Conservation (phyloP, 192 early-diverging fungal genomes). For the Rhizoclosmatium sp. region DNA sequence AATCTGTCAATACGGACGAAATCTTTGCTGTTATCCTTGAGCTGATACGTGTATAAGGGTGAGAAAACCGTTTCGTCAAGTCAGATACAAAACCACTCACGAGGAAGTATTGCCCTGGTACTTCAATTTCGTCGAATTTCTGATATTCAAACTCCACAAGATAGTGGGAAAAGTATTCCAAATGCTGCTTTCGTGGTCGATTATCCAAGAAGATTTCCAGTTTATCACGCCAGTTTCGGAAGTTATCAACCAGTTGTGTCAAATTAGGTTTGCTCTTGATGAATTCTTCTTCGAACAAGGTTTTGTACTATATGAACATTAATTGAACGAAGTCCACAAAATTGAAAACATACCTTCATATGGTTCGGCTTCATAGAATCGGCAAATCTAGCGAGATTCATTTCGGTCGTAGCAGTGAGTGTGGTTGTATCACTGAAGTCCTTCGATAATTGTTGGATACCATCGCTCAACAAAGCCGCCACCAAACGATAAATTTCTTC, state of each 20-base stretch:
- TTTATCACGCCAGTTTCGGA: slow-evolving; percentile 94
- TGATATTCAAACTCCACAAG: slow-evolving; percentile 98
- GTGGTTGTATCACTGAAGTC: slow-evolving; percentile 70
- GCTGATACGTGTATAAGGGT: slow-evolving; percentile 35
- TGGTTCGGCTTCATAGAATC: slow-evolving; percentile 83
- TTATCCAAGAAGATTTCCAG: slow-evolving; percentile 86
- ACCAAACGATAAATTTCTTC: slow-evolving; percentile 98
- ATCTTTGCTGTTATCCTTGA: slow-evolving; percentile 81
- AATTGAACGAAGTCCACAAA: neutral
- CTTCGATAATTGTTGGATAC: slow-evolving; percentile 78
- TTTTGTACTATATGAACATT: slow-evolving; percentile 56
- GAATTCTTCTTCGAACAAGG: slow-evolving; percentile 90
- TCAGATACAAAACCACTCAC: slow-evolving; percentile 51
- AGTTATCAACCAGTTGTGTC: slow-evolving; percentile 80
- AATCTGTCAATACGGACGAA: slow-evolving; percentile 97
- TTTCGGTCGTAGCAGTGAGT: slow-evolving; percentile 72
- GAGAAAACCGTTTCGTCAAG: slow-evolving; percentile 5
- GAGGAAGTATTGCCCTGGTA: slow-evolving; percentile 96
- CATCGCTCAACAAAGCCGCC: slow-evolving; percentile 90
- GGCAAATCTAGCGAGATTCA: slow-evolving; percentile 88
- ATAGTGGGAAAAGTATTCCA: slow-evolving; percentile 90
- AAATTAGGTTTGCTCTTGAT: slow-evolving; percentile 86
- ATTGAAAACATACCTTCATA: slow-evolving; percentile 58
- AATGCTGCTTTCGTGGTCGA: slow-evolving; percentile 80
- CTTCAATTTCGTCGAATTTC: slow-evolving; percentile 98